phyloP scores from a whole-genome alignment of 1,284 basidiomycete genomes.

The Coniferiporia weirii region DNA sequence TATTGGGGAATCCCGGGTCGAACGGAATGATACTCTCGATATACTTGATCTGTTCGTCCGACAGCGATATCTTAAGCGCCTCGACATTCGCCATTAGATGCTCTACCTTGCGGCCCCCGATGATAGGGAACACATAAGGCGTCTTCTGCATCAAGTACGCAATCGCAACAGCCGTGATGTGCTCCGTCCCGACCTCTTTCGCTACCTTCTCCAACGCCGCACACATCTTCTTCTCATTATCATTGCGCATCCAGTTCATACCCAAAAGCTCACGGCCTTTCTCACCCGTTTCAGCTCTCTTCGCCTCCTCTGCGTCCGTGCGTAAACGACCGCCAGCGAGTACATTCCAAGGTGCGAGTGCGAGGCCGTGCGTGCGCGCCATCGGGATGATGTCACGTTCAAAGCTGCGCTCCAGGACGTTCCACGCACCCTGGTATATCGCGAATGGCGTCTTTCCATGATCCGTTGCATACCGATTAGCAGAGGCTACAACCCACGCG shows the following conservation, averaged over 20 bases:
- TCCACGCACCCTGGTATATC: slow-evolving; percentile 32
- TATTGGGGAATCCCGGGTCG: slow-evolving; percentile 28
- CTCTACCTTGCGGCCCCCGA: slow-evolving; percentile 26
- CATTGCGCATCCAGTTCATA: slow-evolving; percentile 20
- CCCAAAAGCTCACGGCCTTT: slow-evolving; percentile 20
- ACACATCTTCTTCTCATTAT: slow-evolving; percentile 13
- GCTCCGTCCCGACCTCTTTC: slow-evolving; percentile 26
- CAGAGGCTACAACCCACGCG: slow-evolving; percentile 18
- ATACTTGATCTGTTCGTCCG: slow-evolving; percentile 21
- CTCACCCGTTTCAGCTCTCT: slow-evolving; percentile 20
- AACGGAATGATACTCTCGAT: slow-evolving; percentile 19
- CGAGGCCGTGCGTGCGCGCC: slow-evolving; percentile 19
- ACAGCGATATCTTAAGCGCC: slow-evolving; percentile 23
- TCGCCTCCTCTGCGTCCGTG: slow-evolving; percentile 12
- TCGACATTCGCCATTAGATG: slow-evolving; percentile 26
- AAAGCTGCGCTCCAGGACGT: slow-evolving; percentile 27
- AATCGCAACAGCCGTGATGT: slow-evolving; percentile 18
- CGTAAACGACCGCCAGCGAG: slow-evolving; percentile 25
- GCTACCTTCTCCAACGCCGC: slow-evolving; percentile 24
- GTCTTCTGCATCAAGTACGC: slow-evolving; percentile 15
- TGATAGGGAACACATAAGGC: slow-evolving; percentile 23
- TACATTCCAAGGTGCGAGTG: slow-evolving; percentile 28
- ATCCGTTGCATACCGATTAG: slow-evolving; percentile 22
- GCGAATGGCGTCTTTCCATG: slow-evolving; percentile 30
- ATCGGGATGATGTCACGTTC: slow-evolving; percentile 34